Conservation (phyloP, 768 basidiomycete genomes). For the Leccinum subgranulosum region DNA sequence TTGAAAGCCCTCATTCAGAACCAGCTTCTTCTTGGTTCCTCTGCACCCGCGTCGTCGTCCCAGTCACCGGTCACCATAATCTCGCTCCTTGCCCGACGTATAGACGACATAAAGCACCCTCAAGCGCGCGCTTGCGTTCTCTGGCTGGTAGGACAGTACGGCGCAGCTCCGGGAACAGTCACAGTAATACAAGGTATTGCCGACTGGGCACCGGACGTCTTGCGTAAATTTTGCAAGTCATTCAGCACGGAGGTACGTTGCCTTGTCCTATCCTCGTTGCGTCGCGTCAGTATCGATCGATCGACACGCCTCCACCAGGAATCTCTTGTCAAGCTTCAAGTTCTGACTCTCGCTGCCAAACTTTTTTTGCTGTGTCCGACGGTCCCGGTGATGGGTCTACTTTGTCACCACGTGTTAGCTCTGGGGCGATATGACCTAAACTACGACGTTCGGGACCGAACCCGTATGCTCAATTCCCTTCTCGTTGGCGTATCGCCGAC, state of each 20-base stretch:
- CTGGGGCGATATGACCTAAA: slow-evolving; percentile 85
- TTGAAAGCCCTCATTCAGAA: slow-evolving; percentile 81
- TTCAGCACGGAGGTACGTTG: slow-evolving; percentile 64
- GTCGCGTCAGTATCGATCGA: background rate
- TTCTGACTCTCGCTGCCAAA: slow-evolving; percentile 84
- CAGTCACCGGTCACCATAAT: slow-evolving; percentile 62
- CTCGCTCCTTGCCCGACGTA: slow-evolving; percentile 68
- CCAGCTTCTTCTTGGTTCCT: slow-evolving; percentile 42
- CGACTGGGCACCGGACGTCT: slow-evolving; percentile 85
- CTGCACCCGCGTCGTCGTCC: slow-evolving; percentile 25
- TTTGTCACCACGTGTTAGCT: slow-evolving; percentile 72
- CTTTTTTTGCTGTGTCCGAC: slow-evolving; percentile 66
- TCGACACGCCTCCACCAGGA: slow-evolving; percentile 37
- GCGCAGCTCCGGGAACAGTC: slow-evolving; percentile 37
- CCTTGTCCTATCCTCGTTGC: slow-evolving; percentile 1
- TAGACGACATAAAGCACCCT: slow-evolving; percentile 77
- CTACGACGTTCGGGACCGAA: slow-evolving; percentile 90
- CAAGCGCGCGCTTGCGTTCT: slow-evolving; percentile 84
- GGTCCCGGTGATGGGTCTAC: slow-evolving; percentile 45
- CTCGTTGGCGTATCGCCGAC: slow-evolving; percentile 51
- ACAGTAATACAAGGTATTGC: slow-evolving; percentile 54
- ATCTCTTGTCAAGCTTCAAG: slow-evolving; percentile 73
- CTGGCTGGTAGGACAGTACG: slow-evolving; percentile 93
- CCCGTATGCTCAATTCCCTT: slow-evolving; percentile 72
- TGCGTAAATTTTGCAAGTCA: slow-evolving; percentile 73